These are phyloP conservation scores for Kurtzmaniella cleridarum DNA, from an alignment of 805 yeast genomes.

Conservation along the genomic window DNA sequence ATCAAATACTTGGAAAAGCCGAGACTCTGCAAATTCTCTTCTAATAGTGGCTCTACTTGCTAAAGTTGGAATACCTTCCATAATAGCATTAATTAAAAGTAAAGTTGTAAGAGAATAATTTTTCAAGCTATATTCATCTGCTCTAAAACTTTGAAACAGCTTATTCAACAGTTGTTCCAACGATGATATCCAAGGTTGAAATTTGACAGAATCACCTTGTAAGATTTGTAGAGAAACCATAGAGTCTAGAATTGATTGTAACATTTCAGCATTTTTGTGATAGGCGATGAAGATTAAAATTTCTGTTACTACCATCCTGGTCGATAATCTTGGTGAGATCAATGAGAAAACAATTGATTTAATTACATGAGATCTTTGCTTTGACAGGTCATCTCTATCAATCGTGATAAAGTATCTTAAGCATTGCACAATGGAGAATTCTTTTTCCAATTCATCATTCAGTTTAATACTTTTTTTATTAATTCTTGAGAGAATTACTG, in stretches of 20 bases:
- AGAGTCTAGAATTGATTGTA: conserved; percentile 24
- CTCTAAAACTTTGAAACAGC: conserved; percentile 9
- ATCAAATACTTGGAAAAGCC: conserved; percentile 29
- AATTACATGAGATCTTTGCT: conserved; percentile 28
- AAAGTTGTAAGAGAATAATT: conserved; percentile 33
- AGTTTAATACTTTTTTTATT: conserved; percentile 39
- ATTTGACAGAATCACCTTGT: conserved; percentile 28
- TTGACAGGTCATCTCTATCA: conserved; percentile 14
- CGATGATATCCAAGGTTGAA: conserved; percentile 38
- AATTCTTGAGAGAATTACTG: conserved; percentile 32
- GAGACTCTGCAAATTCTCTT: conserved; percentile 32
- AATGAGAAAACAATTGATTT: conserved; percentile 34
- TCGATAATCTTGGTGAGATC: conserved; percentile 34
- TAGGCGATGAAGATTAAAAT: conserved; percentile 33
- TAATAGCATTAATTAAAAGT: conserved; percentile 28
- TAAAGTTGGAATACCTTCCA: conserved; percentile 21
- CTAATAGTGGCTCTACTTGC: conserved; percentile 26
- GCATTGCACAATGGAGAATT: conserved; percentile 32
- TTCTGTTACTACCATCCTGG: conserved; percentile 37
- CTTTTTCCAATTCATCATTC: conserved; percentile 39
- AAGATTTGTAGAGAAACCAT: conserved; percentile 29
- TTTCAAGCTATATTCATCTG: conserved; percentile 14
- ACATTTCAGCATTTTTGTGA: conserved; percentile 18
- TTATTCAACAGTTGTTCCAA: conserved; percentile 33
- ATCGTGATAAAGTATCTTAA: conserved; percentile 28